Evolutionary conservation across 2,329 filamentous ascomycete species (phyloP), one percentile per base, ranked within the genome.

Genomic region (Anisogramma anomala): DNA sequence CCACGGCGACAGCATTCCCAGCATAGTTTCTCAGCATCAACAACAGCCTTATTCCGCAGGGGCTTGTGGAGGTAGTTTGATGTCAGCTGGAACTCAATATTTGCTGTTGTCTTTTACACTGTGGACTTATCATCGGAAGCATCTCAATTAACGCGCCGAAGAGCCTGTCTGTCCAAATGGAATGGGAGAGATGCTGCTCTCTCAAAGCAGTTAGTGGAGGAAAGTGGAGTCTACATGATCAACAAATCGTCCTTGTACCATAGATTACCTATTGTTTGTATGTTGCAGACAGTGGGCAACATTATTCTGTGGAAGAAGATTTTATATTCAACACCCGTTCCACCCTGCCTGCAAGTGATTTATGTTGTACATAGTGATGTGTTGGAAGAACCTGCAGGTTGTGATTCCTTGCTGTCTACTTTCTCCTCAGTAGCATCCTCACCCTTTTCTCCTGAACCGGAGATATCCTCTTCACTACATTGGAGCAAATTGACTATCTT

Each of bases 191-290:
- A 33, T 45, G 32, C 42, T 45, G 42, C 42, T 36, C 43, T 41
- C 25, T 38, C 33, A 39, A 48, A 35, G 43, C 46, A 48, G 34
- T 33, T 36, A 48, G 43, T 39, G 39, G 34, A 39, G 33, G 42
- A 39, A 27, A 43, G 45, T 36, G 42, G 36, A 44, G 37, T 33
- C 37, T 40, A 46, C 40, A 48, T 18, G 32, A 35, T 28, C 36
- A 36, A 39, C n/a, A n/a, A 36, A 35, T 48, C 41, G 42, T 42
- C 43, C 43, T 36, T 48, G 46, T 48, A 48, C 43, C 38, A 43
- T 38, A 46, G 41, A 32, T 6, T 28, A 46, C 20, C 42, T 46
- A 41, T 43, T 39, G 14, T 38, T 43, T 36, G 39, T 46, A 43
- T 39, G 41, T 46, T 40, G 46, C 42, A 44, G 39, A 39, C 33